Base-by-base conservation (phyloP, 2,329 filamentous ascomycete genomes). In the Gremmenia infestans region DNA sequence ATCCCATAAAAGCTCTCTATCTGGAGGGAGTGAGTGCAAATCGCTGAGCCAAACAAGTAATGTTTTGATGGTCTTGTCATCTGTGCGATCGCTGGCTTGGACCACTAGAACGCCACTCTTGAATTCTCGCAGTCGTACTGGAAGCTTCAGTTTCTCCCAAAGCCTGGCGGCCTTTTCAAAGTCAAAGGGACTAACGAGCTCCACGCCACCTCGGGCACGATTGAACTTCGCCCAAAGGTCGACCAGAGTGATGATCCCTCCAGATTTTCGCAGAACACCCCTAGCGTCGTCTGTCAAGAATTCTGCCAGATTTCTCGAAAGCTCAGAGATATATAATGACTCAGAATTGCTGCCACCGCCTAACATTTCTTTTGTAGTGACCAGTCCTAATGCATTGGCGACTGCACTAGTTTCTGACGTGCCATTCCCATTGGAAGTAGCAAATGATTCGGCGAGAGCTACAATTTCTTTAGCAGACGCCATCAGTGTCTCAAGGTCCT, bases 161-260 rank as follows among this genome's bases (percentile, higher is more conserved):
- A 96, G 77, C 40, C 83, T 80, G 0, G 91, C 90, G 1, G 94
- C 94, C 68, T 92, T 93, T 68, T 94, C 88, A 65, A 99, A 96
- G 67, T 99, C 94, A 17, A 85, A 78, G 0, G 94, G 94, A 62
- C 90, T 96, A 50, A 97, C 89, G 15, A 99, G 82, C 71, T 99
- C 94, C 15, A 99, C 93, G 7, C 93, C 94, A 51, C 93, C 93
- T 53, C 93, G 83, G 32, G 89, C 91, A 36, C 93, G 84, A 72
- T 99, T 99, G 76, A 97, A 97, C 61, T 95, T 84, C 28, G 91
- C 90, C 91, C 91, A 97, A 0, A 96, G 78, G 68, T 97, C 92
- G 12, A 96, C 91, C 1, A 97, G 78, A 39, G 85, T 93, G 70
- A 96, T 89, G 64, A 96, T 94, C 1, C 92, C 92, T 5, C 91